Base-by-base conservation (phyloP, 306 rosid genomes). In the Medicago lupulina region DNA sequence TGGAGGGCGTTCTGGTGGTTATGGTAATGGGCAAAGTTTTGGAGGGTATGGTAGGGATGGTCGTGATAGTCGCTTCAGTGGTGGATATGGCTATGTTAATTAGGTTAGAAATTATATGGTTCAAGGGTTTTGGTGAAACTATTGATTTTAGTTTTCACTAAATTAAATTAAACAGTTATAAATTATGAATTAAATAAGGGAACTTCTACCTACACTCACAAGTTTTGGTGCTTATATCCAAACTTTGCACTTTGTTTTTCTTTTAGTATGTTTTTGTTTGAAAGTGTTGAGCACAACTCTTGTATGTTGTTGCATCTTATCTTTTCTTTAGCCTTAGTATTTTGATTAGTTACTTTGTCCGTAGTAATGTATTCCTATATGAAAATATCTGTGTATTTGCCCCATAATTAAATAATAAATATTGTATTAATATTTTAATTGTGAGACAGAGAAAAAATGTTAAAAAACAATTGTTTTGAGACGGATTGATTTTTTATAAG, bases 11-110 rank as follows among this genome's bases (percentile, higher is more conserved):
- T 34, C 38, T 5, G 7, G 38, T 34, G 38, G 64, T 0, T 15
- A 65, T n/a, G 70, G 78, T 16, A 34, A 41, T 1, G 40, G 25
- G 1, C 65, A 34, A 34, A 4, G 34, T 36, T 19, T 14, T 0
- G 18, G 60, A 17, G 81, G 76, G 0, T 69, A 69, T 60, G 63
- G 76, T 10, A 47, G 5, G 43, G 25, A 4, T 50, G 6, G 8
- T 14, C n/a, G 13, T 3, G 19, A 6, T 7, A 8, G 9, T 23
- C 60, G 47, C 14, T 57, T 49, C 3, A 47, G 47, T 5, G 66
- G 75, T 7, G 81, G 74, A 8, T 61, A 61, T 18, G 10, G 10
- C 21, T 61, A 61, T 34, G 10, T 1, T 61, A 14, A 61, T 8
- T 61, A 61, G 12, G 19, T 15, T 4, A 34, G 7, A 28, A 15